Conservation (phyloP, 768 basidiomycete genomes). For the Collybia nuda region DNA sequence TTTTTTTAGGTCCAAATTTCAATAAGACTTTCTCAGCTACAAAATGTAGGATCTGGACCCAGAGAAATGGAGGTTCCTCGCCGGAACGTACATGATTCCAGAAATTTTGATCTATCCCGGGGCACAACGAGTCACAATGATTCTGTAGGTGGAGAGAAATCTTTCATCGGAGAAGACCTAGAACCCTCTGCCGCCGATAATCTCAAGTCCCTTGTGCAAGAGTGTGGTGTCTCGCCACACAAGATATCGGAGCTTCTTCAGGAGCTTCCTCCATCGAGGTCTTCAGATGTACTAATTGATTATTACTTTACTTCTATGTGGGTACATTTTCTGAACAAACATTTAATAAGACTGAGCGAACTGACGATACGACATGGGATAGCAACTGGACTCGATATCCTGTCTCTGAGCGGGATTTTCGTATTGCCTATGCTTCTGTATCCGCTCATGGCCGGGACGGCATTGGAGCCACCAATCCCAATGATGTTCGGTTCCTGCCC, state of each 20-base stretch:
- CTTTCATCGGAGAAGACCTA: conserved; percentile 38
- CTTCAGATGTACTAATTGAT: conserved; percentile 78
- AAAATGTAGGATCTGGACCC: conserved; percentile 20
- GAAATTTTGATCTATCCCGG: conserved; percentile 12
- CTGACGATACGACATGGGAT: conserved; percentile 4
- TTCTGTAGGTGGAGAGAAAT: conserved; percentile 10
- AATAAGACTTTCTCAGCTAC: conserved; percentile 17
- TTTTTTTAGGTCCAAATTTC: too few species aligned
- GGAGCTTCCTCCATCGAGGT: conserved; percentile 78
- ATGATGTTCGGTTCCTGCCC: conserved; percentile 83
- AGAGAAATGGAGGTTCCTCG: conserved; percentile 8
- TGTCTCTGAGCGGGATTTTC: conserved; percentile 81
- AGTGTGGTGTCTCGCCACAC: conserved; percentile 89
- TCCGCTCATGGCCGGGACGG: conserved; percentile 61
- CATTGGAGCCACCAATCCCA: conserved; percentile 60
- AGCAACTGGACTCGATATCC: conserved; percentile 96
- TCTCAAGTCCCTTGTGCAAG: conserved; percentile 81
- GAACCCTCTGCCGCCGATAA: conserved; percentile 75
- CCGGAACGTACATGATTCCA: conserved; percentile 8
- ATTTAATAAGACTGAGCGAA: conserved; percentile 8
- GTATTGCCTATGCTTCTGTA: conserved; percentile 66
- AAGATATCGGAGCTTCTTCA: conserved; percentile 88
- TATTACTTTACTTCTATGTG: conserved; percentile 79
- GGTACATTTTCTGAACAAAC: not conserved
- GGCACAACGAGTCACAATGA: not conserved